Conservation (phyloP, 306 rosid species). For the Casuarina glauca region DNA sequence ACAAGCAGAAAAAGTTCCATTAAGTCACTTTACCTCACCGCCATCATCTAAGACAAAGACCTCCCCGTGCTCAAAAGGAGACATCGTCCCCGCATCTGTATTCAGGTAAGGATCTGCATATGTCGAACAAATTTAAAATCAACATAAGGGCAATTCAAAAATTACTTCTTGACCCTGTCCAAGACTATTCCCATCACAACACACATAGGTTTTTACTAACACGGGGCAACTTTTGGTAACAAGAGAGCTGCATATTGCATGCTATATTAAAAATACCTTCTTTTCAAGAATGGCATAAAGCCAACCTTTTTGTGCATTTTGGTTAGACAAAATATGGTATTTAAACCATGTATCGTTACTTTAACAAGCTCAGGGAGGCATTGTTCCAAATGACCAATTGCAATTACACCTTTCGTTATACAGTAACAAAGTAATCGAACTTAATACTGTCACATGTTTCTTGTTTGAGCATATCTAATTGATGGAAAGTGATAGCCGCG, state of each 20-base stretch:
- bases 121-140: constrained; percentile 16
- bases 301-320: not conserved
- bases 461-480: not conserved
- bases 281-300: constrained; percentile 1
- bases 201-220: not conserved
- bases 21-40: constrained; percentile 61
- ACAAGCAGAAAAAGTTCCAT: not conserved
- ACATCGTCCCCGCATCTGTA: constrained; percentile 90
- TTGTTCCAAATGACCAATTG: not conserved
- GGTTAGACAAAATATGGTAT: not conserved
- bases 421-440: too few species aligned
- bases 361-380: not conserved
- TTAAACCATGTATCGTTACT: not conserved
- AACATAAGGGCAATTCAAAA: constrained; percentile 13
- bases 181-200: not conserved
- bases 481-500: not conserved
- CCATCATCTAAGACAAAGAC: constrained; percentile 88
- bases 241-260: not conserved
- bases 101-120: constrained; percentile 81
- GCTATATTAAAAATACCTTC: not conserved
- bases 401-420: not conserved
- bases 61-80: constrained; percentile 89
- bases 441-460: not conserved
- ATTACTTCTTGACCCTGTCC: not conserved
- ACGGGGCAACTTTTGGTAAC: not conserved